Evolutionary conservation across 768 basidiomycete species (phyloP).

Genomic region (Trametes meyenii): DNA sequence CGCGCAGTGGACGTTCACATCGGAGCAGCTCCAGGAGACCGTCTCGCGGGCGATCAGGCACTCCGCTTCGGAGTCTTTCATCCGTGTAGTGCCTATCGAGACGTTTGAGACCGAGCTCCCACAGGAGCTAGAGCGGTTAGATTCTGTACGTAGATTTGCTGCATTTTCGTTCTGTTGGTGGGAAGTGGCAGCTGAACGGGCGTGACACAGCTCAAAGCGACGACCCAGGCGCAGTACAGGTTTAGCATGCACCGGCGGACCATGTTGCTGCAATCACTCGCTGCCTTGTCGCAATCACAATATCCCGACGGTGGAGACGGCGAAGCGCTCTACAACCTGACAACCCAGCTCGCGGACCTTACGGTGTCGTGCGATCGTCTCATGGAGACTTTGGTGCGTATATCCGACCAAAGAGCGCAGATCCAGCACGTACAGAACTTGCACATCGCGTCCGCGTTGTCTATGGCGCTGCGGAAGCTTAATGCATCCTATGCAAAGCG

Average conservation of each 20-base stretch:
- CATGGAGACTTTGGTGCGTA: slow-evolving; percentile 56
- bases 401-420: slow-evolving; percentile 67
- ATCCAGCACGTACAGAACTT: slow-evolving; percentile 59
- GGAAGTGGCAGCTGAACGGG: background rate
- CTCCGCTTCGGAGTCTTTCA: slow-evolving; percentile 68
- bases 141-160: slow-evolving; percentile 27
- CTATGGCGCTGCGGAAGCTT: slow-evolving; percentile 77
- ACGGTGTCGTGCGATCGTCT: slow-evolving; percentile 60
- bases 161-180: background rate
- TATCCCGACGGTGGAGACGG: slow-evolving; percentile 37
- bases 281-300: slow-evolving; percentile 47
- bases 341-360: slow-evolving; percentile 62
- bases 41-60: slow-evolving; percentile 73
- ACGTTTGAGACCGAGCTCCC: slow-evolving; percentile 62
- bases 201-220: slow-evolving; percentile 41
- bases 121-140: slow-evolving; percentile 60
- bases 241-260: slow-evolving; percentile 68
- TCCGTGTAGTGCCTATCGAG: slow-evolving; percentile 67
- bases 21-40: slow-evolving; percentile 60
- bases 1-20: slow-evolving; percentile 63
- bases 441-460: slow-evolving; percentile 77
- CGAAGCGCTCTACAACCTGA: slow-evolving; percentile 45
- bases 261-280: slow-evolving; percentile 72
- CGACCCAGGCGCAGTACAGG: slow-evolving; percentile 66
- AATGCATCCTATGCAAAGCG: slow-evolving; percentile 74